Percentiles rank a stretch among this genome's conserved stretches.
Conservation (phyloP, 768 basidiomycete genomes). For the Tremella mesenterica region DNA sequence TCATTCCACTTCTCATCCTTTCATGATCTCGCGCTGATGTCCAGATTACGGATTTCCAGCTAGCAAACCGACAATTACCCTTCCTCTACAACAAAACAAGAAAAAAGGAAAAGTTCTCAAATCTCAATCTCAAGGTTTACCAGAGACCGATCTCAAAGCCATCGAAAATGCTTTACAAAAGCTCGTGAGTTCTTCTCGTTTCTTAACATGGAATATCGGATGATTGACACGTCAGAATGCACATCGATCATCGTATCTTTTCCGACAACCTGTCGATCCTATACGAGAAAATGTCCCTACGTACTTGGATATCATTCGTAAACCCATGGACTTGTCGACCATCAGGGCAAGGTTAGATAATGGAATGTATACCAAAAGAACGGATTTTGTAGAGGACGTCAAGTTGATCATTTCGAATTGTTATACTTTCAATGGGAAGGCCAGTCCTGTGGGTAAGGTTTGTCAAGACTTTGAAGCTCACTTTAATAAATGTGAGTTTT, state of each 20-base stretch:
- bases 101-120: constrained; percentile 52
- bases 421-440: constrained; percentile 64
- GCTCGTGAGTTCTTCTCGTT: constrained; percentile 26
- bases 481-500: constrained; percentile 74
- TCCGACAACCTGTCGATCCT: constrained; percentile 91
- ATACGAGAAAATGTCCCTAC: constrained; percentile 80
- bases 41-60: constrained; percentile 19
- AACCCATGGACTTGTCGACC: constrained; percentile 90
- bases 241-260: constrained; percentile 64
- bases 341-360: constrained; percentile 76
- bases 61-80: neutral
- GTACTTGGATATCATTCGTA: constrained; percentile 84
- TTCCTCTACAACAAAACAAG: constrained; percentile 13
- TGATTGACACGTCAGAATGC: constrained; percentile 45
- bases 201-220: too few relatives aligned
- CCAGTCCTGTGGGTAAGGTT: constrained; percentile 64
- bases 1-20: neutral
- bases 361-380: constrained; percentile 75
- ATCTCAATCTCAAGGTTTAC: constrained; percentile 69
- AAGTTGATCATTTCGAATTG: constrained; percentile 80
- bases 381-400: constrained; percentile 77
- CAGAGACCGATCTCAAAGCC: constrained; percentile 62
- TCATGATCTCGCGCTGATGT: neutral
- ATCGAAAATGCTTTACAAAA: constrained; percentile 73
- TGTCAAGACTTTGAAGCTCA: constrained; percentile 66